These are phyloP conservation scores for Roridomyces roridus DNA, from an alignment of 768 basidiomycete species.

Conservation along the genomic window DNA sequence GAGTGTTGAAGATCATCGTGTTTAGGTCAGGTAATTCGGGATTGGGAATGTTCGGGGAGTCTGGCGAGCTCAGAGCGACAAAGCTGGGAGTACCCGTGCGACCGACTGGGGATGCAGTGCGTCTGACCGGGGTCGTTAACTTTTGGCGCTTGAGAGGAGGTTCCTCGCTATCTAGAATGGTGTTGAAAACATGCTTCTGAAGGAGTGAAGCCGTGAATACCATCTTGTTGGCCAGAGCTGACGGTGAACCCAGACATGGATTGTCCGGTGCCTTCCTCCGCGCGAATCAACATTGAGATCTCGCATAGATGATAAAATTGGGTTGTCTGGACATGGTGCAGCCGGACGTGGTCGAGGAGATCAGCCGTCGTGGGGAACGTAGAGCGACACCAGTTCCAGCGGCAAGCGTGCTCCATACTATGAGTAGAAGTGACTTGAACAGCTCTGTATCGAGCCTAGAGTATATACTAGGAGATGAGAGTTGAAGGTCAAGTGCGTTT, in stretches of 20 bases:
- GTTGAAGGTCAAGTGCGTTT: neutral
- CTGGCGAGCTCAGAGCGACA: constrained; percentile 32
- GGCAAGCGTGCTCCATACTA: neutral
- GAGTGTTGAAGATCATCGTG: constrained; percentile 2
- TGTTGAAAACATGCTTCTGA: too few relatives aligned
- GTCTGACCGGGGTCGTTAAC: constrained; percentile 8
- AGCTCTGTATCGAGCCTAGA: too few relatives aligned
- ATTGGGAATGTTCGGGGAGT: constrained; percentile 11
- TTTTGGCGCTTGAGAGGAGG: constrained; percentile 29
- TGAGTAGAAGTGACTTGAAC: neutral
- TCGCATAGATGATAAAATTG: constrained; percentile 52
- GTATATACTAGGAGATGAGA: neutral
- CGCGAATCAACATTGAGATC: constrained; percentile 46
- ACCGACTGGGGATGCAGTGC: constrained; percentile 3
- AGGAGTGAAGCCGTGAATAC: constrained; percentile 32
- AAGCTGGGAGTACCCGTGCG: constrained; percentile 28
- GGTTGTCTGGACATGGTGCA: constrained; percentile 52
- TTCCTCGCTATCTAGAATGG: too few relatives aligned
- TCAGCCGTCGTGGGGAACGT: constrained; percentile 44
- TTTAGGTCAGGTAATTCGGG: constrained; percentile 15
- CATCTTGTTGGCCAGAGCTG: neutral
- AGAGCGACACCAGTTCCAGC: constrained; percentile 57
- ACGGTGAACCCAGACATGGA: constrained; percentile 34
- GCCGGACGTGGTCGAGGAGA: constrained; percentile 52
- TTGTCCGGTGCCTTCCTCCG: constrained; percentile 52